Percentiles rank a stretch among this genome's conserved stretches.
Evolutionary conservation across 371 early-diverging fungal genomes (phyloP).

Genomic region (Conidiobolus coronatus): DNA sequence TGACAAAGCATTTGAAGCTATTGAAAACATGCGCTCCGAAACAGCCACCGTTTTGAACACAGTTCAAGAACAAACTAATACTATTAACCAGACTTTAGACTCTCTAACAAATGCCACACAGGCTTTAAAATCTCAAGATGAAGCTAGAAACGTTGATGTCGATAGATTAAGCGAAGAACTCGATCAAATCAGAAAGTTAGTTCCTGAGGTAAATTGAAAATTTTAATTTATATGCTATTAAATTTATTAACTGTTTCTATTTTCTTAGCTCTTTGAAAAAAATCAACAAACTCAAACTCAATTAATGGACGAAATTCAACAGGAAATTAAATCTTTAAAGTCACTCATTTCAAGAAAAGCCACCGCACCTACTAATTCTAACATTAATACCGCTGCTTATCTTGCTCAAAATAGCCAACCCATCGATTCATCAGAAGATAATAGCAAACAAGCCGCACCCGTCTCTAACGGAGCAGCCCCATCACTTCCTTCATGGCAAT

Average conservation of each 20-base stretch:
- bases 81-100: conserved; percentile 41
- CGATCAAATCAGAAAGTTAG: conserved; percentile 40
- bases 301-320: conserved; percentile 62
- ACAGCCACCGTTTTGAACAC: conserved; percentile 24
- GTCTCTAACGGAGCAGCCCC: no score
- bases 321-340: conserved; percentile 78
- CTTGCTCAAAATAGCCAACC: no score
- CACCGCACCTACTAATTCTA: neutral
- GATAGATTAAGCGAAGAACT: conserved; percentile 44
- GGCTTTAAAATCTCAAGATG: conserved; percentile 41
- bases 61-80: conserved; percentile 41
- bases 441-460: no score
- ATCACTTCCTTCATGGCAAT: no score
- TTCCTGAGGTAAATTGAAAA: conserved; percentile 38
- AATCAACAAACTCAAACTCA: conserved; percentile 40
- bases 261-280: conserved; percentile 53
- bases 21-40: conserved; percentile 36
- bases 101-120: conserved; percentile 37
- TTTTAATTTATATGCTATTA: neutral
- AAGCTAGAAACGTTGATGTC: conserved; percentile 42
- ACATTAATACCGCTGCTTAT: no score
- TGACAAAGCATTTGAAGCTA: conserved; percentile 38
- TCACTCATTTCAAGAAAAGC: conserved; percentile 32
- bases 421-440: no score
- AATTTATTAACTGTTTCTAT: neutral